These are phyloP conservation scores for Aleurites moluccanus DNA, from an alignment of 441 rosid genomes.

Conservation along the genomic window DNA sequence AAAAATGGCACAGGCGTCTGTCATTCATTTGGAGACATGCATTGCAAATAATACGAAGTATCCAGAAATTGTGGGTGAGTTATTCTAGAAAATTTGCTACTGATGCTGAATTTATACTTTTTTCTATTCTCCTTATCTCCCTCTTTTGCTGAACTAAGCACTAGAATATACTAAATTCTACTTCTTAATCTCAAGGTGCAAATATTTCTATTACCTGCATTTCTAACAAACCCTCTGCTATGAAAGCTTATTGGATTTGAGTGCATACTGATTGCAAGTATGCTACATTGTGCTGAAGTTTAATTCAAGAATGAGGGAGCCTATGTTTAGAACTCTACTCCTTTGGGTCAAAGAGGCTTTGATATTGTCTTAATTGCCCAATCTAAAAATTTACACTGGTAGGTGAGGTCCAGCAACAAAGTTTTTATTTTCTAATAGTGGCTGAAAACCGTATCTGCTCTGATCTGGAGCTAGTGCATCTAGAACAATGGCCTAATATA, in stretches of 20 bases:
- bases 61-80: constrained; percentile 86
- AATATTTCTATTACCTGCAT: background rate
- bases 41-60: constrained; percentile 46
- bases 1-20: constrained; percentile 74
- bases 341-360: background rate
- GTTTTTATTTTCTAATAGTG: background rate
- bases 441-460: background rate
- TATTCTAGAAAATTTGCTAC: background rate
- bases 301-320: background rate
- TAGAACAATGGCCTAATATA: background rate
- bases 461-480: background rate
- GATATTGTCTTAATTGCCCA: no score
- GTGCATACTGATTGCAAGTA: background rate
- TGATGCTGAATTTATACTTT: background rate
- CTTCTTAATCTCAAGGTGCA: background rate
- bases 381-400: background rate
- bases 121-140: background rate
- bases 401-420: background rate
- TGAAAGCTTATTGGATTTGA: background rate
- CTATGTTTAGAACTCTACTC: background rate
- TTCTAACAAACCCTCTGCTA: background rate
- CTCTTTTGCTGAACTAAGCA: background rate
- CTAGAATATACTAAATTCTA: background rate
- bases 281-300: background rate
- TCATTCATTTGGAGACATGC: constrained; percentile 60